Evolutionary conservation across 2,329 filamentous ascomycete genomes (phyloP).

Genomic region (Aspergillus pseudonomiae): DNA sequence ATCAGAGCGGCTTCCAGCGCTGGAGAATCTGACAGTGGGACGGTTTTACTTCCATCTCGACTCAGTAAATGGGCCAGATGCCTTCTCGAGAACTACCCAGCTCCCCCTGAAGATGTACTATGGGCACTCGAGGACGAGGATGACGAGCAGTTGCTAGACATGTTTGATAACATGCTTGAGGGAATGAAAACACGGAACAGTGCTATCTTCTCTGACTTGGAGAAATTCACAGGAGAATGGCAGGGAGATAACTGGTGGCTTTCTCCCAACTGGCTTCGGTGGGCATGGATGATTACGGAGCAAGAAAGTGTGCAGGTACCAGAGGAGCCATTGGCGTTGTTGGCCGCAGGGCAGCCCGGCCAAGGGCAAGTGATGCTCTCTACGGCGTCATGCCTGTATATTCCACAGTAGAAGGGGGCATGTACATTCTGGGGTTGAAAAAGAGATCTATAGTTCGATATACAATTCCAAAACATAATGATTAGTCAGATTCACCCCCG

Average conservation of each 20-base stretch:
- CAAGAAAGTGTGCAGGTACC: slow-evolving; percentile 43
- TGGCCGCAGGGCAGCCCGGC: slow-evolving; percentile 21
- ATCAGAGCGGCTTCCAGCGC: slow-evolving; percentile 29
- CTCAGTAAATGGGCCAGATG: slow-evolving; percentile 41
- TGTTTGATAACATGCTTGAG: slow-evolving; percentile 29
- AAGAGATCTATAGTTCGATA: neutral
- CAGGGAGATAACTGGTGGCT: slow-evolving; percentile 39
- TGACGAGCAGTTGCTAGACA: slow-evolving; percentile 26
- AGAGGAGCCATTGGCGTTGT: slow-evolving; percentile 37
- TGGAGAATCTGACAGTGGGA: slow-evolving; percentile 12
- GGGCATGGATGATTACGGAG: slow-evolving; percentile 47
- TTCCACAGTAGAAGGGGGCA: slow-evolving; percentile 28
- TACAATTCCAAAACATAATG: too few species aligned
- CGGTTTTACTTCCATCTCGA: slow-evolving; percentile 33
- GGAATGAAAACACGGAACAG: slow-evolving; percentile 16
- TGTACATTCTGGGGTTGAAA: neutral
- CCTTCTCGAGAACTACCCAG: slow-evolving; percentile 37
- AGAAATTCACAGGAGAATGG: slow-evolving; percentile 24
- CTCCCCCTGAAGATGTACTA: slow-evolving; percentile 33
- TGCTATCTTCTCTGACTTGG: slow-evolving; percentile 18
- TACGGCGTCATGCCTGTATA: slow-evolving; percentile 41
- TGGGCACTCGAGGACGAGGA: slow-evolving; percentile 35
- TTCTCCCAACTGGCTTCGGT: slow-evolving; percentile 43
- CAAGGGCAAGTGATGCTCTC: slow-evolving; percentile 28
- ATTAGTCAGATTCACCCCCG: too few species aligned